Percentiles rank a stretch among this genome's conserved stretches.
These are phyloP conservation scores for Vachellia pachyceras DNA, from an alignment of 306 rosid species.

Conservation along the genomic window DNA sequence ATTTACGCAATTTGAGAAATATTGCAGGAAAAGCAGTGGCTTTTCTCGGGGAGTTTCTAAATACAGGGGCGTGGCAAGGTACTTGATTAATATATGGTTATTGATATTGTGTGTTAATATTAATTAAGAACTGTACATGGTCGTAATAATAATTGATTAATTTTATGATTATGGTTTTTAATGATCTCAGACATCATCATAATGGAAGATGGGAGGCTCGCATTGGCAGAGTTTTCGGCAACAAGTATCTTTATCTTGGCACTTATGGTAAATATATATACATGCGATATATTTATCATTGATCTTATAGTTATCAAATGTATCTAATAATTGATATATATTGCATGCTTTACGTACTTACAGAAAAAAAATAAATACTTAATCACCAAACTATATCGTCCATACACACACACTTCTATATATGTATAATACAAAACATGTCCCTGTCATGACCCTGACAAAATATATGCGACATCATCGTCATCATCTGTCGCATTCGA, in stretches of 20 bases:
- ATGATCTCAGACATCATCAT: constrained; percentile 72
- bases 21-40: constrained; percentile 90
- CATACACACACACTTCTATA: neutral
- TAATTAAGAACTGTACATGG: neutral
- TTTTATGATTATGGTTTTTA: constrained; percentile 1
- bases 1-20: neutral
- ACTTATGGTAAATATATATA: constrained; percentile 73
- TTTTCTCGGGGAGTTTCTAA: constrained; percentile 97
- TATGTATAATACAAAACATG: neutral
- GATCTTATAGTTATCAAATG: too few relatives aligned
- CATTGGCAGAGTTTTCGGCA: constrained; percentile 92
- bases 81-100: neutral
- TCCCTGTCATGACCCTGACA: neutral
- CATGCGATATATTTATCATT: too few relatives aligned
- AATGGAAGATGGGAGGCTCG: constrained; percentile 99
- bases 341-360: too few relatives aligned
- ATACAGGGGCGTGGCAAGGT: constrained; percentile 96
- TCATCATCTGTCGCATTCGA: constrained; percentile 23
- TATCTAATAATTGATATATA: too few relatives aligned
- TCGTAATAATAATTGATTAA: neutral
- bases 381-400: neutral
- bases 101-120: neutral
- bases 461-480: neutral
- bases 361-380: too few relatives aligned
- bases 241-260: constrained; percentile 91